phyloP scores from a whole-genome alignment of 208 protist species.

The Angomonas desouzai region DNA sequence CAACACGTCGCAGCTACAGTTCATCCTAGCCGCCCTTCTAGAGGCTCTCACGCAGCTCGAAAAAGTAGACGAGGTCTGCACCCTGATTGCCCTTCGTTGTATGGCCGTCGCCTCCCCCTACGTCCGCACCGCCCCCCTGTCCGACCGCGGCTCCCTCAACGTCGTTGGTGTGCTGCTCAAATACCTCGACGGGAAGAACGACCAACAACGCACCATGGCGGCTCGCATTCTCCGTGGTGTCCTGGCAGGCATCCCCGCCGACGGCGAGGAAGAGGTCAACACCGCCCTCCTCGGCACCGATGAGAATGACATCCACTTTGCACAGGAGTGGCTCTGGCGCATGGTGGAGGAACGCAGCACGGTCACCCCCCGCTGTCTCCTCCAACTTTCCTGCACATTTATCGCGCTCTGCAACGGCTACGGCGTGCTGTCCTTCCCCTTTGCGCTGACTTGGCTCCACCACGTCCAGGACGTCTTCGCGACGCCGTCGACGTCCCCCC shows the following conservation, averaged over 20 bases:
- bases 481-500: conserved; percentile 11
- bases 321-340: conserved; percentile 50
- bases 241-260: conserved; percentile 40
- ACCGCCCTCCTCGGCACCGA: conserved; percentile 32
- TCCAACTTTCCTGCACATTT: conserved; percentile 50
- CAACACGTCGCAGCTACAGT: conserved; percentile 64
- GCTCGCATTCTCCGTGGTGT: conserved; percentile 44
- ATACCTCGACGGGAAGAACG: conserved; percentile 26
- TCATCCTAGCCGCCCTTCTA: conserved; percentile 39
- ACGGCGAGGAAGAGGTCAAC: not conserved
- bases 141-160: conserved; percentile 41
- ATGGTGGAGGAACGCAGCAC: conserved; percentile 13
- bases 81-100: conserved; percentile 25
- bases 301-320: conserved; percentile 41
- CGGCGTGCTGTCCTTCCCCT: conserved; percentile 40
- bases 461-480: conserved; percentile 45
- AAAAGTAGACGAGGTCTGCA: not conserved
- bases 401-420: conserved; percentile 49
- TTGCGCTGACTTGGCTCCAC: conserved; percentile 44
- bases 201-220: conserved; percentile 32
- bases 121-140: conserved; percentile 54
- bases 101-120: conserved; percentile 62
- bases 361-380: conserved; percentile 50
- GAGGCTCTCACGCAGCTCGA: conserved; percentile 5
- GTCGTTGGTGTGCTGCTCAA: conserved; percentile 28